phyloP scores from a whole-genome alignment of 2,329 filamentous ascomycete genomes.

The Scorias spongiosa region DNA sequence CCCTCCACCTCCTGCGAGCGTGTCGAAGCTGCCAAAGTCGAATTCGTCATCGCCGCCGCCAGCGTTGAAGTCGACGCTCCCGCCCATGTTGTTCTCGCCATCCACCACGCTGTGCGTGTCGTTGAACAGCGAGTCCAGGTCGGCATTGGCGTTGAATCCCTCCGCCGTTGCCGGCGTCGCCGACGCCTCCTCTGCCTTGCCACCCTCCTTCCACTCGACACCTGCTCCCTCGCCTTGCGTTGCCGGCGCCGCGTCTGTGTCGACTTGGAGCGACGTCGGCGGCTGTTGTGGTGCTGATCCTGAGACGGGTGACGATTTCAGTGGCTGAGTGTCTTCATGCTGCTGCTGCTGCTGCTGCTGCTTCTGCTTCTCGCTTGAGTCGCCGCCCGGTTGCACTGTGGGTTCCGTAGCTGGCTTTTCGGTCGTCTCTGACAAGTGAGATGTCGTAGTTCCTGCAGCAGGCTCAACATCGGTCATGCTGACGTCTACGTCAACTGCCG shows the following conservation, averaged over 20 bases:
- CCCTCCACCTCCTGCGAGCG: conserved; percentile 4
- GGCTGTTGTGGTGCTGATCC: not conserved
- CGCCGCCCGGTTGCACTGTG: not conserved
- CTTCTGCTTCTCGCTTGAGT: not conserved
- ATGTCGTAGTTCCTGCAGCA: too few species aligned
- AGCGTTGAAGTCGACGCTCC: conserved; percentile 1
- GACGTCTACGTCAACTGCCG: not conserved
- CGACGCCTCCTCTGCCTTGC: conserved; percentile 9
- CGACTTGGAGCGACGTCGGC: not conserved
- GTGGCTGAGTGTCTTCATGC: not conserved
- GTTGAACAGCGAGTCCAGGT: conserved; percentile 22
- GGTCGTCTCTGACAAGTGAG: too few species aligned
- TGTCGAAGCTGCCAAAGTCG: conserved; percentile 20
- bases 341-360: not conserved
- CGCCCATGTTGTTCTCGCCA: not conserved
- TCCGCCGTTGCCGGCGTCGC: conserved; percentile 9
- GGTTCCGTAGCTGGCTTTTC: not conserved
- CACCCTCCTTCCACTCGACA: conserved; percentile 2
- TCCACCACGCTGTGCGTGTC: conserved; percentile 10
- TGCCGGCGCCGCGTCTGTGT: not conserved
- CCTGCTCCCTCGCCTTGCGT: not conserved
- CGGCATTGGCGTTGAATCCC: conserved; percentile 13
- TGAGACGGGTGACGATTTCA: not conserved
- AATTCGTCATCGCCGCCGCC: conserved; percentile 8
- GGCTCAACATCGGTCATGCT: not conserved